Percentiles rank a stretch among this genome's conserved stretches.
Conservation (phyloP, 768 basidiomycete species). For the Pleurotus platypus region DNA sequence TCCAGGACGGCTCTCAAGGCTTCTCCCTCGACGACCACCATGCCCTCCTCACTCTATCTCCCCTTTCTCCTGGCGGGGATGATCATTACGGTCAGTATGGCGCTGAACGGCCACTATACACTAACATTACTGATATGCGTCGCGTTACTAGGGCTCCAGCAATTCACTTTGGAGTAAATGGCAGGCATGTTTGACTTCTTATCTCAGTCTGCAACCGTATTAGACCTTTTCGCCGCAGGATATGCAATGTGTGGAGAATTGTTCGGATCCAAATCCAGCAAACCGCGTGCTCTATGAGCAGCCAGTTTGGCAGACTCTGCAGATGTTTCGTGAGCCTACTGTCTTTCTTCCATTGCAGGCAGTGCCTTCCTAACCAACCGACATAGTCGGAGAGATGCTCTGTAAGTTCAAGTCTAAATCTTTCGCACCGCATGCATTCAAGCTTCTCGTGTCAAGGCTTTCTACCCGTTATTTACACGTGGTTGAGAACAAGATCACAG, state of each 20-base stretch:
- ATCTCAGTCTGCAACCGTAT: constrained; percentile 4
- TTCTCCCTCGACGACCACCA: constrained; percentile 24
- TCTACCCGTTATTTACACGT: constrained; percentile 76
- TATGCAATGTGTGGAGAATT: constrained; percentile 99
- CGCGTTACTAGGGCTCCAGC: constrained; percentile 55
- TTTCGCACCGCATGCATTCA: constrained; percentile 16
- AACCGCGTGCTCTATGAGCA: constrained; percentile 83
- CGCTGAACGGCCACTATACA: background rate
- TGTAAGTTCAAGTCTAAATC: constrained; percentile 49
- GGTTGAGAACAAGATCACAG: constrained; percentile 46
- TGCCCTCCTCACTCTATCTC: constrained; percentile 67
- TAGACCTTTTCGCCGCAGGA: constrained; percentile 45
- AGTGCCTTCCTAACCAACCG: constrained; percentile 22
- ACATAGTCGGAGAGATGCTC: constrained; percentile 87
- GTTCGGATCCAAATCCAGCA: constrained; percentile 56
- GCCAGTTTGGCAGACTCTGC: constrained; percentile 89
- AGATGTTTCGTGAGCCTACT: constrained; percentile 75
- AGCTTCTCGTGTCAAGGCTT: constrained; percentile 54
- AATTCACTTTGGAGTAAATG: constrained; percentile 84
- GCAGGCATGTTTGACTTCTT: constrained; percentile 43
- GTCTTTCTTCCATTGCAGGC: constrained; percentile 10
- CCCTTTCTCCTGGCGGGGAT: constrained; percentile 87
- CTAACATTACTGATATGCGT: background rate
- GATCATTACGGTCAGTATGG: constrained; percentile 74
- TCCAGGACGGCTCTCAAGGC: constrained; percentile 10